Percentiles rank a stretch among this genome's conserved stretches.
Evolutionary conservation across 2,329 filamentous ascomycete genomes (phyloP).

Genomic region (Albifimbria verrucaria): DNA sequence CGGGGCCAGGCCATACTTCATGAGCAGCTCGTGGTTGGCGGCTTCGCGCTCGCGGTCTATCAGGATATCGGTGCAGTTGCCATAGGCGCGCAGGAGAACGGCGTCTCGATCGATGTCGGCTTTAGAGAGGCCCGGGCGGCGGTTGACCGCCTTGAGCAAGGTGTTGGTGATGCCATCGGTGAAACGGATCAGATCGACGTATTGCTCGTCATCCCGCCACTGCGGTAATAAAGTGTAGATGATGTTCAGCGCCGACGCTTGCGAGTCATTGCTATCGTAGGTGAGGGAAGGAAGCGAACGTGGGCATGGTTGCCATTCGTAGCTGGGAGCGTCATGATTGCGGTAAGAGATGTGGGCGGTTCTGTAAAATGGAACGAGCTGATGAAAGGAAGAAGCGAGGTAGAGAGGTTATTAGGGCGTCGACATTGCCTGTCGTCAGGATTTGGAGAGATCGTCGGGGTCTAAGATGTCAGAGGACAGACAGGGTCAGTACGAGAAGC

Average conservation of each 20-base stretch:
- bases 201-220: slow-evolving; percentile 71
- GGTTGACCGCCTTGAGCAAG: slow-evolving; percentile 73
- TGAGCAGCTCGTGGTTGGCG: slow-evolving; percentile 80
- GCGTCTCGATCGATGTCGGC: slow-evolving; percentile 77
- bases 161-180: slow-evolving; percentile 99
- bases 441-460: slow-evolving; percentile 3
- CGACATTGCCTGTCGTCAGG: slow-evolving; percentile 12
- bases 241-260: slow-evolving; percentile 74
- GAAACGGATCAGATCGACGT: slow-evolving; percentile 83
- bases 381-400: slow-evolving; percentile 3
- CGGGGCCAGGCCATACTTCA: slow-evolving; percentile 78
- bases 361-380: not conserved
- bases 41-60: slow-evolving; percentile 90
- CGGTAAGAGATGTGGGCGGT: not conserved
- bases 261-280: slow-evolving; percentile 75
- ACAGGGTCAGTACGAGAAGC: not conserved
- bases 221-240: slow-evolving; percentile 78
- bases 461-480: too few species aligned
- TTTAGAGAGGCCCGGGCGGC: slow-evolving; percentile 62
- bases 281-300: slow-evolving; percentile 64
- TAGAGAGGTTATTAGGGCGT: slow-evolving; percentile 9
- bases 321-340: slow-evolving; percentile 31
- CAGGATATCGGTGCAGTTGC: slow-evolving; percentile 87
- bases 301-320: slow-evolving; percentile 34
- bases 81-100: slow-evolving; percentile 87